Conservation (phyloP, 371 early-diverging fungal species). For the Apophysomyces sp. region DNA sequence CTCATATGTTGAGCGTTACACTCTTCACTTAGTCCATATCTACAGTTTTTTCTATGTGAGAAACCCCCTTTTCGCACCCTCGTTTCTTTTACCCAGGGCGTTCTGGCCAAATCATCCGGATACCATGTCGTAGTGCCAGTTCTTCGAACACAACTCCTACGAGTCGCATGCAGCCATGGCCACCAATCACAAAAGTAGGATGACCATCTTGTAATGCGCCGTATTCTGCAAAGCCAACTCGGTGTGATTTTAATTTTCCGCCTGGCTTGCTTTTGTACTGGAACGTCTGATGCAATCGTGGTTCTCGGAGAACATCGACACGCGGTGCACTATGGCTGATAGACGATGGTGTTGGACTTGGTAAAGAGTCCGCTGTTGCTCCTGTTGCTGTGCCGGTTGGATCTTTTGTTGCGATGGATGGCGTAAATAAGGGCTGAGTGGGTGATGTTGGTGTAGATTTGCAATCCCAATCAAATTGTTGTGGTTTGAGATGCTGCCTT, state of each 20-base stretch:
- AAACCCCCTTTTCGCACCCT: background rate
- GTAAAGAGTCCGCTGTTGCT: background rate
- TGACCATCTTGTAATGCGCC: constrained; percentile 30
- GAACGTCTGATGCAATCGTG: constrained; percentile 46
- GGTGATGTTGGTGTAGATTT: background rate
- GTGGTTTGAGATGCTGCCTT: background rate
- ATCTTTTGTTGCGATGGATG: background rate
- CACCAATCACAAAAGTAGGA: constrained; percentile 49
- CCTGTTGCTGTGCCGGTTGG: constrained; percentile 1
- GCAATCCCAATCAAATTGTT: background rate
- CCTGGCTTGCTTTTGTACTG: constrained; percentile 20
- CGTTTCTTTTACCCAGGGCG: constrained; percentile 44
- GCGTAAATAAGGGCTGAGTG: background rate
- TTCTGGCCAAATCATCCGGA: constrained; percentile 51
- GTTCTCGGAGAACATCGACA: constrained; percentile 31
- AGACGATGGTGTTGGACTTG: background rate
- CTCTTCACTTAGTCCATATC: constrained; percentile 48
- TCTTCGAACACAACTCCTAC: constrained; percentile 57
- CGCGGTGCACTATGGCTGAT: constrained; percentile 11
- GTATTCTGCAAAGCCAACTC: constrained; percentile 50
- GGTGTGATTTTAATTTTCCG: constrained; percentile 23
- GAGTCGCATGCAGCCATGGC: constrained; percentile 42
- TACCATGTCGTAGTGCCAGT: constrained; percentile 26
- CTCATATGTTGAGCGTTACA: constrained; percentile 35
- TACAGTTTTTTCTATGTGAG: background rate